These are phyloP conservation scores for Calvatia gigantea DNA, from an alignment of 768 basidiomycete genomes.

Conservation along the genomic window DNA sequence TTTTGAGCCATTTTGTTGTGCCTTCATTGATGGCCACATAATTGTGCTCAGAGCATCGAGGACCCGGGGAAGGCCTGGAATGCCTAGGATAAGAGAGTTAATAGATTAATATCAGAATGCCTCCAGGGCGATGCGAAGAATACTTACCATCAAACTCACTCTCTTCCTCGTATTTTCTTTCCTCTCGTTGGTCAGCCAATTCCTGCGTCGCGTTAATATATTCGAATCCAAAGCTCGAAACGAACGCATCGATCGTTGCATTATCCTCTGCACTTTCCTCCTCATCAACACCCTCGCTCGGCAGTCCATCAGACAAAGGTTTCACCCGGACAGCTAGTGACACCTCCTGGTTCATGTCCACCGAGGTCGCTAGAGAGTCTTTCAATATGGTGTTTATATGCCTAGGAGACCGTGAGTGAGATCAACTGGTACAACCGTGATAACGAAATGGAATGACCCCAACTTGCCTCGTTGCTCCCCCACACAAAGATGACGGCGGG, in stretches of 20 bases:
- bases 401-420: slow-evolving; percentile 29
- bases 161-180: slow-evolving; percentile 13
- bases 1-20: slow-evolving; percentile 23
- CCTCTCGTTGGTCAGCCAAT: neutral
- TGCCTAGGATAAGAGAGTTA: slow-evolving; percentile 27
- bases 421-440: neutral
- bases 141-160: slow-evolving; percentile 22
- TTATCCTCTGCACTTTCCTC: slow-evolving; percentile 36
- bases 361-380: slow-evolving; percentile 45
- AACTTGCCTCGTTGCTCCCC: slow-evolving; percentile 59
- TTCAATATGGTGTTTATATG: slow-evolving; percentile 54
- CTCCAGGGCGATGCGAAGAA: neutral
- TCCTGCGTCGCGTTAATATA: slow-evolving; percentile 57
- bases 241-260: slow-evolving; percentile 58
- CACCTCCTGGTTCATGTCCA: slow-evolving; percentile 65
- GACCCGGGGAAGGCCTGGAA: slow-evolving; percentile 60
- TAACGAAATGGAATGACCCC: slow-evolving; percentile 2
- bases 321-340: slow-evolving; percentile 59
- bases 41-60: slow-evolving; percentile 80
- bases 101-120: neutral
- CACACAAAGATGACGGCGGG: slow-evolving; percentile 79
- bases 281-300: slow-evolving; percentile 17
- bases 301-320: neutral
- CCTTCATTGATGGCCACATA: slow-evolving; percentile 83
- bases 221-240: slow-evolving; percentile 73